A percentile compares a stretch with the other conserved stretches of the same genome.
Conservation (phyloP, 2,329 filamentous ascomycete genomes). For the Lasiodiplodia sp. region DNA sequence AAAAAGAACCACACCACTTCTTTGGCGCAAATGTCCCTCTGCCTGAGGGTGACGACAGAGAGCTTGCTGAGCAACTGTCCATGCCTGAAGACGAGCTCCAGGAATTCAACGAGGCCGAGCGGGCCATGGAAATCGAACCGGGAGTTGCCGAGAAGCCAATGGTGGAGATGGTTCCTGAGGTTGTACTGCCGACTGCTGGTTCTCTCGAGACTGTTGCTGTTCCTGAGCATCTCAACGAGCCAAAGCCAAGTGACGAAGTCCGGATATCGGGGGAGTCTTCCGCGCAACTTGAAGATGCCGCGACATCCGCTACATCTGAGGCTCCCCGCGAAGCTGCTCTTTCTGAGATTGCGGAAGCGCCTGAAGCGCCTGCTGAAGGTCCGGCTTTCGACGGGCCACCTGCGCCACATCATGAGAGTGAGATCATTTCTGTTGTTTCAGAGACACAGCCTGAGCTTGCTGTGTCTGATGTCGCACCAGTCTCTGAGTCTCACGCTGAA, state of each 20-base stretch:
- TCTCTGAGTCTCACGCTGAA: not conserved
- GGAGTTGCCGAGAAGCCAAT: not conserved
- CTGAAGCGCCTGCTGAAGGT: not conserved
- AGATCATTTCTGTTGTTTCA: not conserved
- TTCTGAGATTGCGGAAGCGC: not conserved
- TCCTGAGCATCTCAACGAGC: not conserved
- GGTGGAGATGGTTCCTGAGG: not conserved
- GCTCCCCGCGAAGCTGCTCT: not conserved
- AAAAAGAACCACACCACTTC: not conserved
- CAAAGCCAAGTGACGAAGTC: not conserved
- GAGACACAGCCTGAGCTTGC: not conserved
- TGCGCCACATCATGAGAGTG: not conserved
- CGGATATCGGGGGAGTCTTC: not conserved
- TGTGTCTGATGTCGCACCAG: not conserved
- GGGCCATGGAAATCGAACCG: not conserved
- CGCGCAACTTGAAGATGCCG: not conserved
- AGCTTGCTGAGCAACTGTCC: not conserved
- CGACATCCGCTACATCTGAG: not conserved
- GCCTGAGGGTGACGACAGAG: not conserved
- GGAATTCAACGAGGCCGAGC: constrained; percentile 7
- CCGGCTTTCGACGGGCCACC: not conserved
- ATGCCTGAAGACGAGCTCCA: not conserved
- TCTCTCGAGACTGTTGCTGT: not conserved
- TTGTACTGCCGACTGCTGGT: no score
- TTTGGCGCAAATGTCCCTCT: not conserved